Percentiles rank a stretch among this genome's conserved stretches.
phyloP scores from a whole-genome alignment of 371 early-diverging fungal genomes.

The Mortierella sp. region DNA sequence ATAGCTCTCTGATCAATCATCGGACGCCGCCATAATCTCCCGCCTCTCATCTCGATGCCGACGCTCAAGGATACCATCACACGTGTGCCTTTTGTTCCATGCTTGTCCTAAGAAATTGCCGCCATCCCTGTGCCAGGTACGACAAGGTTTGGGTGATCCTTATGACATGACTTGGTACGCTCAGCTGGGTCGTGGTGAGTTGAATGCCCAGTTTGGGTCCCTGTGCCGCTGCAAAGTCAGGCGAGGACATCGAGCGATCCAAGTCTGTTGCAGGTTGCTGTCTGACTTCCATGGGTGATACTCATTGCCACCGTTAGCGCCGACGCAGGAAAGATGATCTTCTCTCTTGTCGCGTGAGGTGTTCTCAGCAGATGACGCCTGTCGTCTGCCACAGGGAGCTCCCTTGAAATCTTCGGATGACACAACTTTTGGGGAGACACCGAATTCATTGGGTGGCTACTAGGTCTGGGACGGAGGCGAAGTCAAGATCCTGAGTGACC shows the following conservation, averaged over 20 bases:
- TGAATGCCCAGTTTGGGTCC: background rate
- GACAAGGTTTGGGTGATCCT: conserved; percentile 20
- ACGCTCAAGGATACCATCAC: conserved; percentile 14
- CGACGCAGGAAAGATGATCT: conserved; percentile 4
- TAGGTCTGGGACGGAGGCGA: conserved; percentile 22
- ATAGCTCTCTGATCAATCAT: conserved; percentile 43
- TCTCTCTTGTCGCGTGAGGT: background rate
- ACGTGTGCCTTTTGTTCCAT: conserved; percentile 2
- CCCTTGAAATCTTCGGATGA: conserved; percentile 50
- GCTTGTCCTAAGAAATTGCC: background rate
- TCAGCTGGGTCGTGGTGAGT: conserved; percentile 25
- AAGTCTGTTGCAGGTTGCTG: background rate
- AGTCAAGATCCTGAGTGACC: background rate
- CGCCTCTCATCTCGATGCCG: conserved; percentile 22
- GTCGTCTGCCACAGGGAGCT: conserved; percentile 20
- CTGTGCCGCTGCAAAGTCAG: background rate
- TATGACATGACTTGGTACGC: conserved; percentile 32
- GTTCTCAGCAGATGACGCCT: conserved; percentile 1
- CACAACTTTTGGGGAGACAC: conserved; percentile 49
- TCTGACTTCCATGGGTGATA: background rate
- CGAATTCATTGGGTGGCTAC: conserved; percentile 40
- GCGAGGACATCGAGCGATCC: conserved; percentile 7
- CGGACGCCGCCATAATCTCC: conserved; percentile 21
- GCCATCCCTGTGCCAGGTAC: conserved; percentile 1
- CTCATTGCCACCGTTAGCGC: conserved; percentile 3